These are phyloP conservation scores for Kazachstania kunashirensis DNA, from an alignment of 805 yeast genomes.

Conservation along the genomic window DNA sequence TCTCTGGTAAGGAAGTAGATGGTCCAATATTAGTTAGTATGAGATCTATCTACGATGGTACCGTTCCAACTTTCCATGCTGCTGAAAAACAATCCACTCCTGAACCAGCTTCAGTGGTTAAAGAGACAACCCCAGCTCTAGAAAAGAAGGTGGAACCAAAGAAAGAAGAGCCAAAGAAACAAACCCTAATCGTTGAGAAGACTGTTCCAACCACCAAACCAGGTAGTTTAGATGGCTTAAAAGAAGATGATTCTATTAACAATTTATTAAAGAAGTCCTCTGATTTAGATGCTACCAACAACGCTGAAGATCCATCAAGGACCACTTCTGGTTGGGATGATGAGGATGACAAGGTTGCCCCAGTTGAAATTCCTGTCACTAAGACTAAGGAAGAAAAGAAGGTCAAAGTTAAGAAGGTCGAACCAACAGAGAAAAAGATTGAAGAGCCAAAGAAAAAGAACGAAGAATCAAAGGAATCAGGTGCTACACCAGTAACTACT, in stretches of 20 bases:
- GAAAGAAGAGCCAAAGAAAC: constrained; percentile 9
- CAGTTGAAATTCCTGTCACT: constrained; percentile 3
- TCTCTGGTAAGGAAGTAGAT: constrained; percentile 63
- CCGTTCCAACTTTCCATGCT: constrained; percentile 40
- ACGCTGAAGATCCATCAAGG: constrained; percentile 30
- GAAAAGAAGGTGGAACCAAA: constrained; percentile 2
- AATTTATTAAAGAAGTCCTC: constrained; percentile 24
- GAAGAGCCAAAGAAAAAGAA: constrained; percentile 11
- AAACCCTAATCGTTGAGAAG: constrained; percentile 7
- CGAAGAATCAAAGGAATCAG: constrained; percentile 6
- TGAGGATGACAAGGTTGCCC: constrained; percentile 21
- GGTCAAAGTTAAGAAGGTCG: constrained; percentile 14
- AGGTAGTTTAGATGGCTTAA: constrained; percentile 18
- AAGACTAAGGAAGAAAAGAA: constrained; percentile 9
- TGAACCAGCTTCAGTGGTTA: constrained; percentile 30
- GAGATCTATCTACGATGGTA: constrained; percentile 73
- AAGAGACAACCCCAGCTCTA: constrained; percentile 9
- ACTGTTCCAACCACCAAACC: constrained; percentile 6
- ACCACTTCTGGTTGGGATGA: constrained; percentile 28
- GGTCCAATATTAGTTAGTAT: constrained; percentile 75
- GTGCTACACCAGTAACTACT: not conserved
- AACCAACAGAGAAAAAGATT: constrained; percentile 5
- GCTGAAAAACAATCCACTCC: constrained; percentile 21
- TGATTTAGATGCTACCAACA: constrained; percentile 22
- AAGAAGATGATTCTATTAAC: constrained; percentile 22